Evolutionary conservation across 768 basidiomycete species (phyloP), one percentile per base, ranked within the genome.

Genomic region (Kwoniella pini): DNA sequence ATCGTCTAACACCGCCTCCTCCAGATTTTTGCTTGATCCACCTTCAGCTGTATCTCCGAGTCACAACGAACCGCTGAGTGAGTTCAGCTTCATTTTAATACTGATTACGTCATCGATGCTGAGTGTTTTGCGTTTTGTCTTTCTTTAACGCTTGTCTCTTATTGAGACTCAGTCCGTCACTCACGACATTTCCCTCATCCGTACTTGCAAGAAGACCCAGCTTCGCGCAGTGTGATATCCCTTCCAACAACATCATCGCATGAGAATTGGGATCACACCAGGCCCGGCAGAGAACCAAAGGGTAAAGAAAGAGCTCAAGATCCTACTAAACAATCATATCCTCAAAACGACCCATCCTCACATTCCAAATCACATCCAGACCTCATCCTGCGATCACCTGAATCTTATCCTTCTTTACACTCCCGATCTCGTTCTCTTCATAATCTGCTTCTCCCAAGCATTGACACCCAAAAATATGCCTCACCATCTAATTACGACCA

Each of bases 21-120:
- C 42, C 5, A 49, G 55, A 26, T 22, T 57, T 9, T 33, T 55
- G 54, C 12, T 45, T n/a, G 54, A 55, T 33, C 54, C 54, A 7
- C 54, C 40, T 13, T 31, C 31, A 12, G 21, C 54, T 13, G 43
- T 42, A 4, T 27, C 36, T n/a, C 26, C 39, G n/a, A 43, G 28
- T 36, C 45, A 45, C 54, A 17, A 39, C 13, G 56, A 57, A 30
- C 46, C 44, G 19, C 26, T 40, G 15, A 21, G 56, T 57, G 45
- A 57, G 56, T 57, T 17, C 6, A 3, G 22, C 9, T 19, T 39
- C 13, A n/a, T 19, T 24, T 9, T 9, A 19, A 28, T 19, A 28
- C 11, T 17, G 13, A 10, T 22, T 19, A 3, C 22, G 13, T 26
- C 3, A 22, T n/a, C 19, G 17, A 54, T 55, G 28, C 43, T 45